Evolutionary conservation across 768 basidiomycete species (phyloP).

Genomic region (Tylopilus intermedius): DNA sequence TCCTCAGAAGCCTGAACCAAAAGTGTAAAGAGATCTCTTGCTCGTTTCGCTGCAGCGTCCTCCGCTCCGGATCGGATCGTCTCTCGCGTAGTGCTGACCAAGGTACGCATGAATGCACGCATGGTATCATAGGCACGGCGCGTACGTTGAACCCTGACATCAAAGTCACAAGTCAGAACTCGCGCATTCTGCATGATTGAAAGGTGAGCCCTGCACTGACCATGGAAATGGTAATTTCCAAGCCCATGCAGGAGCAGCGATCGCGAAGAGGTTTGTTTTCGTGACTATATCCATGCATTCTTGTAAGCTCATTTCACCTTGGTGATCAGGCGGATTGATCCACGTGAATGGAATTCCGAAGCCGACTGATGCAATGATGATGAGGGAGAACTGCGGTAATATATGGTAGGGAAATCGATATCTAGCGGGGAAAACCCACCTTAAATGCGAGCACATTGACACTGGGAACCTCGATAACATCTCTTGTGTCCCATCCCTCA

Average conservation of each 20-base stretch:
- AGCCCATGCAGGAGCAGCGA: slow-evolving; percentile 16
- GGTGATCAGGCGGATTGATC: slow-evolving; percentile 10
- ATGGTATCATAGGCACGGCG: slow-evolving; percentile 21
- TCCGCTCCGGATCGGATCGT: slow-evolving; percentile 7
- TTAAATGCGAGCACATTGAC: slow-evolving; percentile 18
- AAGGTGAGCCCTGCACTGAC: slow-evolving; percentile 1
- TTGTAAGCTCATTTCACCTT: slow-evolving; percentile 18
- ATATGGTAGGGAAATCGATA: background rate
- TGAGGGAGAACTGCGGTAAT: slow-evolving; percentile 16
- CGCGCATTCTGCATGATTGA: no score
- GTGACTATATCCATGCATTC: slow-evolving; percentile 19
- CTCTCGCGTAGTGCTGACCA: slow-evolving; percentile 9
- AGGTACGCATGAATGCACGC: slow-evolving; percentile 18
- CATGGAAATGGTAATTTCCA: slow-evolving; percentile 22
- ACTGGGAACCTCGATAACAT: slow-evolving; percentile 12
- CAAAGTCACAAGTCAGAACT: background rate
- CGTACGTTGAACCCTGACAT: slow-evolving; percentile 16
- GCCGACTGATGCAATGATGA: slow-evolving; percentile 20
- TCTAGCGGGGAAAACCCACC: slow-evolving; percentile 1
- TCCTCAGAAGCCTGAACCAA: slow-evolving; percentile 19
- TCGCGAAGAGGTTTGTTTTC: slow-evolving; percentile 12
- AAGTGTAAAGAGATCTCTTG: slow-evolving; percentile 20
- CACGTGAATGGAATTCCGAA: slow-evolving; percentile 25
- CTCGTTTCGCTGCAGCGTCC: background rate
- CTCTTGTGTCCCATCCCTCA: slow-evolving; percentile 19